Evolutionary conservation across 495 filamentous ascomycete species (phyloP), one percentile per base, ranked within the genome.

Genomic region (Chaetomium fimeti): DNA sequence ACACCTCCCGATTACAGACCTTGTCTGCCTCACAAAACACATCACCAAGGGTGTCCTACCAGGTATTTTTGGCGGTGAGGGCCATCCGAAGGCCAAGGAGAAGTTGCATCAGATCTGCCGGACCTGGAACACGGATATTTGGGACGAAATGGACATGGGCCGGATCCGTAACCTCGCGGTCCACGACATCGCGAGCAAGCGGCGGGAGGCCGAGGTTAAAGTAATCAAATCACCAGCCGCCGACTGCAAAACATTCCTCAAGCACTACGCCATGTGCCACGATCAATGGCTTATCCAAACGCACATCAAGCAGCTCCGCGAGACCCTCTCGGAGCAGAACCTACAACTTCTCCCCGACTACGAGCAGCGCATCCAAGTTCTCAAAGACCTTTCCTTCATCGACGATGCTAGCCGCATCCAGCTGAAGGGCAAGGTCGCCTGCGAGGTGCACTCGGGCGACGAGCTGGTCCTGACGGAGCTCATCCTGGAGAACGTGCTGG

Each of bases 321-420:
- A 89, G 72, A 78, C 91, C 24, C 93, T 98, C 79, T 96, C 93
- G 7, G 92, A 98, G 77, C 93, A 97, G 72, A 98, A 98, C 68
- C 85, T 98, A 1, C 93, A 96, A 71, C 85, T 98, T 2, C 84
- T 98, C n/a, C 94, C 94, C 0, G 95, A 98, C 77, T 98, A 98
- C 71, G 90, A 97, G 72, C 95, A 98, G 77, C 88, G 94, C 43
- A 90, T 97, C 64, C 85, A 88, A 53, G 94, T 98, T 0, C 82
- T 98, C 53, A 91, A 90, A 72, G 93, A 97, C 66, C 82, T 98
- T 13, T 86, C 85, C 3, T 98, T 98, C 68, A 88, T 98, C 60
- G 94, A 98, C 75, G 85, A 87, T 1, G 84, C 87, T 52, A 87
- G 84, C 40, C 86, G 92, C 52, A 93, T 98, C 38, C 89, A 93